Conservation (phyloP, 1,284 basidiomycete genomes). For the Apiotrichum sp. region DNA sequence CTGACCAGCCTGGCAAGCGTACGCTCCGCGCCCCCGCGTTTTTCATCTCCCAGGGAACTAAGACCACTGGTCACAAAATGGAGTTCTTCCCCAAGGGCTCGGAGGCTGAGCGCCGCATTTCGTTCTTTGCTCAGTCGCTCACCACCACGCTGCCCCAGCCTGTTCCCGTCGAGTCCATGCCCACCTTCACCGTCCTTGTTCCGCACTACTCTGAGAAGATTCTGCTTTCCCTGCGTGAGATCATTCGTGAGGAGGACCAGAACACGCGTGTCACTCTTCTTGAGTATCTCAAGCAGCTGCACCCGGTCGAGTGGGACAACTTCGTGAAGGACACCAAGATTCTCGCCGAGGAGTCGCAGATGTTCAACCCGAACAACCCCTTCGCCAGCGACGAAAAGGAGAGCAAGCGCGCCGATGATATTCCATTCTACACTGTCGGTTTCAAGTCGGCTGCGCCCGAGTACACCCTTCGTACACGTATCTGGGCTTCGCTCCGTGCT, state of each 20-base stretch:
- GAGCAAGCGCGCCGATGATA: constrained; percentile 73
- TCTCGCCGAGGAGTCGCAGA: constrained; percentile 87
- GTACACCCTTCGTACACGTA: constrained; percentile 95
- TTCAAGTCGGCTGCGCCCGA: constrained; percentile 99
- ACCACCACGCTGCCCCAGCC: constrained; percentile 84
- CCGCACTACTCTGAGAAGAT: constrained; percentile 98
- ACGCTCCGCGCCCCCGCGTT: constrained; percentile 86
- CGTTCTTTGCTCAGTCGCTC: constrained; percentile 91
- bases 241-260: constrained; percentile 93
- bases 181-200: constrained; percentile 90
- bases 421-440: constrained; percentile 98
- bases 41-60: constrained; percentile 78
- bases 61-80: constrained; percentile 66
- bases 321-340: constrained; percentile 99
- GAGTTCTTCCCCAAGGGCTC: constrained; percentile 90
- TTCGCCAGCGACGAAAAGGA: constrained; percentile 75
- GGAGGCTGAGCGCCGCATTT: constrained; percentile 89
- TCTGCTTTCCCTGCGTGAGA: constrained; percentile 83
- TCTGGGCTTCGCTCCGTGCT: constrained; percentile 96
- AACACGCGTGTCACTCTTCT: constrained; percentile 89
- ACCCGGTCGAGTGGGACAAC: constrained; percentile 98
- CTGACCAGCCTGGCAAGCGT: constrained; percentile 70
- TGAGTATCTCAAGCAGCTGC: constrained; percentile 96
- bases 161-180: constrained; percentile 90
- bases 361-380: constrained; percentile 67